These are phyloP conservation scores for Zalaria obscura DNA, from an alignment of 2,329 filamentous ascomycete genomes.

Conservation along the genomic window DNA sequence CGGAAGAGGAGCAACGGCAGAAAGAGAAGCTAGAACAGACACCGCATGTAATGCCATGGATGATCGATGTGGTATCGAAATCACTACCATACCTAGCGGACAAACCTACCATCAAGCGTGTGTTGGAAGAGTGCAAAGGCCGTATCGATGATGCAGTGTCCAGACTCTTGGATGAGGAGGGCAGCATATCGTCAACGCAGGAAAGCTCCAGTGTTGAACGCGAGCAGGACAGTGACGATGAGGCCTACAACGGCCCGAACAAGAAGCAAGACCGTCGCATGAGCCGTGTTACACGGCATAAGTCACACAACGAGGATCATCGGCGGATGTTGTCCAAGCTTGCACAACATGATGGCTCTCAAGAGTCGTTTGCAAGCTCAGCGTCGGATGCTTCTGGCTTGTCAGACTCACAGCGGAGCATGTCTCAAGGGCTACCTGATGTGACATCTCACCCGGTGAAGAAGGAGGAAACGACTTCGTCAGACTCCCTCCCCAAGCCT, in stretches of 20 bases:
- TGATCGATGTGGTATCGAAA: conserved; percentile 38
- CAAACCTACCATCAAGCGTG: conserved; percentile 35
- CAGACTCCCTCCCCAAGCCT: conserved; percentile 4
- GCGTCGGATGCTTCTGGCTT: conserved; percentile 17
- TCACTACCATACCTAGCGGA: conserved; percentile 37
- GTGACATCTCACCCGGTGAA: not conserved
- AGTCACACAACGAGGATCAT: conserved; percentile 11
- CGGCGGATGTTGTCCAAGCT: conserved; percentile 17
- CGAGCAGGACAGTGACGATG: conserved; percentile 37
- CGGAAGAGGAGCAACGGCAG: conserved; percentile 25
- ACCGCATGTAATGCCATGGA: conserved; percentile 37
- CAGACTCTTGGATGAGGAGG: conserved; percentile 35
- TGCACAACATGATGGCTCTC: conserved; percentile 15
- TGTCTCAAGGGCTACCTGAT: not conserved
- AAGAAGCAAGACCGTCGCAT: conserved; percentile 36
- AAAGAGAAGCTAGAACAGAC: conserved; percentile 21
- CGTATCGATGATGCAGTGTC: conserved; percentile 39
- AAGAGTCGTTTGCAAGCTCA: conserved; percentile 19
- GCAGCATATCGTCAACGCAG: conserved; percentile 26
- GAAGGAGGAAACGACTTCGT: conserved; percentile 3
- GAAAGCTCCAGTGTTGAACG: conserved; percentile 36
- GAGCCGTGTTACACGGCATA: conserved; percentile 27
- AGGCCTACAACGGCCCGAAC: conserved; percentile 31
- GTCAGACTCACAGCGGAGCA: conserved; percentile 9
- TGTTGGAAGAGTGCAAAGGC: conserved; percentile 38